Evolutionary conservation across 129 eudicot species (phyloP), one percentile per base, ranked within the genome.

Genomic region (Pseudognaphalium luteoalbum): DNA sequence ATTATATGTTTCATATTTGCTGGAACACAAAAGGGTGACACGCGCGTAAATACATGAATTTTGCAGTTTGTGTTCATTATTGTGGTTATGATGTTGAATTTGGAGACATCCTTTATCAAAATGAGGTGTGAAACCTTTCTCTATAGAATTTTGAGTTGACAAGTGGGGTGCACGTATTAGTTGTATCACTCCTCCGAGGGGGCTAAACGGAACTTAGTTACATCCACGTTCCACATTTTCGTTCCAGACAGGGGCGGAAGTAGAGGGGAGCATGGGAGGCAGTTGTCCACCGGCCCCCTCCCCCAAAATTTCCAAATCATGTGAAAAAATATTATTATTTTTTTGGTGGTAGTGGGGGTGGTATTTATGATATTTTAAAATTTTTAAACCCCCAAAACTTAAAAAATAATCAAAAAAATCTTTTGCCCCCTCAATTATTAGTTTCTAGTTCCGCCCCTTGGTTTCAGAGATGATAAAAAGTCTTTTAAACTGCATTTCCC

Each of bases 401-500:
- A n/a, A n/a, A n/a, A n/a, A n/a, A n/a, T n/a, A n/a, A n/a, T n/a
- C n/a, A n/a, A n/a, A n/a, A n/a, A n/a, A n/a, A n/a, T n/a, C n/a
- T n/a, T n/a, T n/a, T n/a, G n/a, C n/a, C n/a, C n/a, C n/a, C n/a
- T n/a, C n/a, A n/a, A n/a, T n/a, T n/a, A n/a, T n/a, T n/a, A n/a
- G n/a, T n/a, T n/a, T n/a, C n/a, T n/a, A n/a, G n/a, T n/a, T n/a
- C n/a, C n/a, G n/a, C n/a, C n/a, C n/a, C n/a, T n/a, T n/a, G n/a
- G n/a, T n/a, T n/a, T n/a, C n/a, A n/a, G n/a, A 47, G 54, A 47
- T 47, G 14, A 5, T 47, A 47, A 11, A 47, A 11, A 47, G 54
- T 60, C 70, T 54, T 78, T 70, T 70, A 78, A 78, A 59, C 76
- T 70, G 60, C 17, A 21, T 72, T 68, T 51, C 82, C 76, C 74